A percentile compares a stretch with the other conserved stretches of the same genome.
Evolutionary conservation across 371 early-diverging fungal genomes (phyloP).

Genomic region (Mortierella sp.): DNA sequence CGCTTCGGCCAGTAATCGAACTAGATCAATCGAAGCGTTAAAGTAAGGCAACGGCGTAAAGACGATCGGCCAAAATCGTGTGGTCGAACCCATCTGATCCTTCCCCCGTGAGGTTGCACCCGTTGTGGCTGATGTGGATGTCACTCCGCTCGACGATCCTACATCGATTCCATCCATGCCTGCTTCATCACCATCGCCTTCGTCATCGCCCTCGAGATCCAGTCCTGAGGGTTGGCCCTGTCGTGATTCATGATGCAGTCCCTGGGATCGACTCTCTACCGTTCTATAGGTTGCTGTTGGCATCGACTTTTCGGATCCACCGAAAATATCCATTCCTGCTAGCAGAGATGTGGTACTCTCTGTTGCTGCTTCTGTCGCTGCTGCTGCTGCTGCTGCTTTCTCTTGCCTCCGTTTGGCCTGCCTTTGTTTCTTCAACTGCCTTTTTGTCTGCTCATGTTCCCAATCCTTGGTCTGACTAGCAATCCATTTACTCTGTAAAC

Average conservation of each 20-base stretch:
- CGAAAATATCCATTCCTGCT: slow-evolving; percentile 12
- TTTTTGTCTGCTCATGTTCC: slow-evolving; percentile 27
- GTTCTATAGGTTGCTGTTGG: neutral
- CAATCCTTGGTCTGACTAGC: slow-evolving; percentile 32
- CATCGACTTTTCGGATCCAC: neutral
- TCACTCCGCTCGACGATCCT: neutral
- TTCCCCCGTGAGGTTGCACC: neutral
- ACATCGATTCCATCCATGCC: slow-evolving; percentile 32
- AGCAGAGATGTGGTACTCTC: too few relatives aligned
- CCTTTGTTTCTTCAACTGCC: slow-evolving; percentile 24
- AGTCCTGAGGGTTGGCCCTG: neutral
- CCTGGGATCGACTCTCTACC: neutral
- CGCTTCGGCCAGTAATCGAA: slow-evolving; percentile 42
- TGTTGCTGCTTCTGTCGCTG: slow-evolving; percentile 2
- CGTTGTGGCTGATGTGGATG: neutral
- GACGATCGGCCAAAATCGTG: slow-evolving; percentile 42
- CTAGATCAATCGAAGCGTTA: slow-evolving; percentile 44
- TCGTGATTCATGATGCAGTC: neutral
- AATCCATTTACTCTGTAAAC: slow-evolving; percentile 43
- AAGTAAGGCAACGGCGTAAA: slow-evolving; percentile 52
- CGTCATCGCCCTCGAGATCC: slow-evolving; percentile 29
- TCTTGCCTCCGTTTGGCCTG: slow-evolving; percentile 34
- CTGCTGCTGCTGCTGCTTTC: slow-evolving; percentile 25
- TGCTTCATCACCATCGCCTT: slow-evolving; percentile 30
- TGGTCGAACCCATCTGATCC: neutral